Evolutionary conservation across 2,329 filamentous ascomycete genomes (phyloP).

Genomic region (Aureobasidium pullulans): DNA sequence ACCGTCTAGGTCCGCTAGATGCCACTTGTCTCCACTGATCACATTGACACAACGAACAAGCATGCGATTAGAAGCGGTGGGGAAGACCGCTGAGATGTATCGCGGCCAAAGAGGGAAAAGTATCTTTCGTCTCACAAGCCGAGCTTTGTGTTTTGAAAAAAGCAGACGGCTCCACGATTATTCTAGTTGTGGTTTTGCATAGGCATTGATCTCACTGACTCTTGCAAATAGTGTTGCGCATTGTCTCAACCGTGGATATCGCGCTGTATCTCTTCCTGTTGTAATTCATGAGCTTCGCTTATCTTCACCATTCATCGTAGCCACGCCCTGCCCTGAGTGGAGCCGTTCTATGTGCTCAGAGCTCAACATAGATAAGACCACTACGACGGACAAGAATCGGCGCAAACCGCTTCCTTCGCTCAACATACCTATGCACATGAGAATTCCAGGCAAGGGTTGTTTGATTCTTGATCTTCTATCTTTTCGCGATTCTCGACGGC

Average conservation of each 20-base stretch:
- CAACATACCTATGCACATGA: background rate
- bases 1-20: background rate
- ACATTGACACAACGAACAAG: background rate
- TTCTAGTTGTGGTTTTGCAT: background rate
- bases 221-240: background rate
- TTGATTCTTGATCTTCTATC: no score
- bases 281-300: background rate
- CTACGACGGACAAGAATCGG: background rate
- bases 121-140: background rate
- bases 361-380: background rate
- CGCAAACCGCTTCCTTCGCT: background rate
- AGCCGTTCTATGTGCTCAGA: background rate
- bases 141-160: background rate
- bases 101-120: background rate
- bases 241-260: background rate
- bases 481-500: no score
- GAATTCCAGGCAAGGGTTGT: background rate
- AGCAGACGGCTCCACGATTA: background rate
- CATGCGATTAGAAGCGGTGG: background rate
- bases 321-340: background rate
- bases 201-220: background rate
- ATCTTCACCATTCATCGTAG: background rate
- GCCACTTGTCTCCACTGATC: background rate
- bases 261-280: background rate
- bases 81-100: background rate